phyloP scores from a whole-genome alignment of 305 asterid genomes.

The Petunia hybrid region DNA sequence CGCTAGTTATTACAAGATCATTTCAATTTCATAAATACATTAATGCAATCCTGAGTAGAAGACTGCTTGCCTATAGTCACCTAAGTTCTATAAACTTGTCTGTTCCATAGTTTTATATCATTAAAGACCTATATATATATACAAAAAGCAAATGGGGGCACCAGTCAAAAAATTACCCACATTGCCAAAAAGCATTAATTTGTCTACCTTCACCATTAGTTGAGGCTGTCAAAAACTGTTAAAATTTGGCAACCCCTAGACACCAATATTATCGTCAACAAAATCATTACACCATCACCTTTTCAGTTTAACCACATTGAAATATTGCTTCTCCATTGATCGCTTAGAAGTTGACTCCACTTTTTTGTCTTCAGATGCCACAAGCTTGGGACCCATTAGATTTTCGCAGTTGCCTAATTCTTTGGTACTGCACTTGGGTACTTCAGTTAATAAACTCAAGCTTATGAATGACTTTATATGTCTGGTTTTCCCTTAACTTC shows the following conservation, averaged over 20 bases:
- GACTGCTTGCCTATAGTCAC: background rate
- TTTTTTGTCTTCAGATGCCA: background rate
- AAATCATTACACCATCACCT: background rate
- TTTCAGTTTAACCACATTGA: background rate
- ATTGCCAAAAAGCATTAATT: conserved; percentile 15
- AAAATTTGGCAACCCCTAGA: background rate
- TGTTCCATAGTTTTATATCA: background rate
- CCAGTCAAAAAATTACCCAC: background rate
- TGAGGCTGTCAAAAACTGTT: background rate
- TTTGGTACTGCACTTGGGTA: conserved; percentile 31
- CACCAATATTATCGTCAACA: background rate
- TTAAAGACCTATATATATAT: background rate
- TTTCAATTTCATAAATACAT: background rate
- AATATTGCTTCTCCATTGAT: no score
- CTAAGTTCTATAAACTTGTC: background rate
- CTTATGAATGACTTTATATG: conserved; percentile 43
- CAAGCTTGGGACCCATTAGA: conserved; percentile 30
- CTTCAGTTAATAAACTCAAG: background rate
- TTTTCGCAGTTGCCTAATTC: conserved; percentile 18
- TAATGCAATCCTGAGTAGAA: background rate
- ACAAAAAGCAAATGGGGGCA: background rate
- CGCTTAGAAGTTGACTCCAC: no score
- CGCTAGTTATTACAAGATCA: background rate
- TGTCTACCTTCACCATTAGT: background rate
- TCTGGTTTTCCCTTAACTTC: conserved; percentile 49